These are phyloP conservation scores for Aureobasidium sp. DNA, from an alignment of 2,329 filamentous ascomycete genomes.

Conservation along the genomic window DNA sequence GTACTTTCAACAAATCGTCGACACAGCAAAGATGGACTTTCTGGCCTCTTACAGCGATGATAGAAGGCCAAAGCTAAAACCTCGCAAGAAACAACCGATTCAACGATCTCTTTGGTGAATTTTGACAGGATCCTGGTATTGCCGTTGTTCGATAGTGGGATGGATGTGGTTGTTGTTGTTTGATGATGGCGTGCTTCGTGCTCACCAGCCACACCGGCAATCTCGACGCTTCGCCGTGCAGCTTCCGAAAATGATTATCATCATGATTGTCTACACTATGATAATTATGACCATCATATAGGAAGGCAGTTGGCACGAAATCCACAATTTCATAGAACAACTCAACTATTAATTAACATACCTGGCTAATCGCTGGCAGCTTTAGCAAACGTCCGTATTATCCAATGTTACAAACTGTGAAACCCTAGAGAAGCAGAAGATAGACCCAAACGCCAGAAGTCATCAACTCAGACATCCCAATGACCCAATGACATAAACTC, in stretches of 20 bases:
- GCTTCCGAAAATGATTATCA: slow-evolving; percentile 2
- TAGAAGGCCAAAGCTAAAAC: neutral
- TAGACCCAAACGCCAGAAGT: neutral
- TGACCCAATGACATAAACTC: neutral
- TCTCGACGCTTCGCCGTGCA: neutral
- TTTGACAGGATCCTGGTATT: neutral
- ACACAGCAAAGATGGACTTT: neutral
- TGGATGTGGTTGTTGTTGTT: neutral
- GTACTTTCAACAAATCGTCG: too few species aligned
- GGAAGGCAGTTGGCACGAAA: too few species aligned
- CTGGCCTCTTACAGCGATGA: neutral
- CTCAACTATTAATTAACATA: neutral
- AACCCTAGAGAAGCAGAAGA: neutral
- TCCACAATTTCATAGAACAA: neutral
- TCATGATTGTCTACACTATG: neutral
- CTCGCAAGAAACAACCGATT: neutral
- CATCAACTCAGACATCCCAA: neutral
- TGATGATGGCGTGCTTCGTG: neutral
- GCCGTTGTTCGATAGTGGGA: neutral
- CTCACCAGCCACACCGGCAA: neutral
- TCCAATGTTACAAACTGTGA: too few species aligned
- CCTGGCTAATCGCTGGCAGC: too few species aligned
- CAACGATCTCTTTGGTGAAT: neutral
- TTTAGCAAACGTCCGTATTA: neutral
- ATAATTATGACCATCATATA: neutral